These are phyloP conservation scores for Globisporangium alternatum DNA, from an alignment of 352 stramenopile genomes.

Conservation along the genomic window DNA sequence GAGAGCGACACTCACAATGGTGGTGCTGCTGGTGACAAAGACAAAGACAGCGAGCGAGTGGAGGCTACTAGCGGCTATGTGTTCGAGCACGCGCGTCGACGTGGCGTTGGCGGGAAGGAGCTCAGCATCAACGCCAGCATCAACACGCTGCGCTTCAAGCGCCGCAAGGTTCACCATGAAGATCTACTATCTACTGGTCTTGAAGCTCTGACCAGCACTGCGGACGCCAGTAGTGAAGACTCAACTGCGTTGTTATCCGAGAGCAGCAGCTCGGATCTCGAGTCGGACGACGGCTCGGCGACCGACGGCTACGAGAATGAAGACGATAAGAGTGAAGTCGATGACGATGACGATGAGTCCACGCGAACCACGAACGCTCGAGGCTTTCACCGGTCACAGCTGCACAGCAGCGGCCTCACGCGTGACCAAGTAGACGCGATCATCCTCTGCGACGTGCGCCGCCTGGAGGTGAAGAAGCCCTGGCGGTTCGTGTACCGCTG, in stretches of 20 bases:
- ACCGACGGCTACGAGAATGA: background rate
- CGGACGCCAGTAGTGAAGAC: background rate
- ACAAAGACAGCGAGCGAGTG: background rate
- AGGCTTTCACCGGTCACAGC: background rate
- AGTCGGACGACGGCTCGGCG: background rate
- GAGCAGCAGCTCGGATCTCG: background rate
- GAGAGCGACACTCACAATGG: background rate
- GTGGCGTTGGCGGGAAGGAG: background rate
- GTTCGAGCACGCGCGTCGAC: background rate
- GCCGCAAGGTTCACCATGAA: background rate
- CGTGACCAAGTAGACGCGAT: slow-evolving; percentile 20
- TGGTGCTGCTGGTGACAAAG: background rate
- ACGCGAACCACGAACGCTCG: background rate
- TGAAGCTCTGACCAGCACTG: background rate
- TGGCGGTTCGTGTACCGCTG: slow-evolving; percentile 50
- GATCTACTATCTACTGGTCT: background rate
- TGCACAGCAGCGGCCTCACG: background rate
- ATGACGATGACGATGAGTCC: background rate
- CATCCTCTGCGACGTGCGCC: slow-evolving; percentile 24
- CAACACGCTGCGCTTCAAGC: slow-evolving; percentile 9
- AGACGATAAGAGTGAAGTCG: background rate
- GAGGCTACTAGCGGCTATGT: background rate
- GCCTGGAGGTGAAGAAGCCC: slow-evolving; percentile 31
- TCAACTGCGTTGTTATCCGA: background rate
- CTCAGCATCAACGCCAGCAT: background rate